Base-by-base conservation (phyloP, 345 rosid species). In the Dipteronia dyeriana region DNA sequence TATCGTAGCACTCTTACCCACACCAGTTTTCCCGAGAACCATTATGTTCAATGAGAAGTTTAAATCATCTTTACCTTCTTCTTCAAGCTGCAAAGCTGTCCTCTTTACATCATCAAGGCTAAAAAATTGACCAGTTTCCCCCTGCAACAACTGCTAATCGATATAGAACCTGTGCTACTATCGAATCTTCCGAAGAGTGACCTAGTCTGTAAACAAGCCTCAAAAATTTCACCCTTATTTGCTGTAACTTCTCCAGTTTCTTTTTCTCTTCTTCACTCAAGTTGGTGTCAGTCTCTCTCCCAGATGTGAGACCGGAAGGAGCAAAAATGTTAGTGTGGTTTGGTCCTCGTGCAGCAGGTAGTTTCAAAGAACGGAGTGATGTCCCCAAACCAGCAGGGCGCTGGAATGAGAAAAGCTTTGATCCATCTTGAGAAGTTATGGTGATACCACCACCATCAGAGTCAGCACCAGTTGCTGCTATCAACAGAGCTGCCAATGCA, bases 331-430 rank as follows among this genome's bases (percentile, higher is more conserved):
- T 90, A 34, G 94, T 70, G 43, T 91, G 90, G 85, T 62, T 84
- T 39, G 92, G 63, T 57, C 45, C 45, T 7, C 90, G 88, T 38
- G 94, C 71, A 20, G 90, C 93, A 72, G 97, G 90, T 82, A 96
- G 90, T 82, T 74, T 95, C 79, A 90, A 70, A 29, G 94, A 83
- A 63, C 89, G 83, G 16, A 95, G 91, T 41, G 98, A 90, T 22
- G 99, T 87, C 72, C 97, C 97, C 87, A 92, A 83, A 77, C 99
- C 98, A 49, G 95, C 98, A 76, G 98, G 98, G 22, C 90, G 87
- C 78, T 96, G 97, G 75, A 93, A 89, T 79, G 99, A 91, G 88
- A 92, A 93, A 77, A 93, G 95, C 86, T 91, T 88, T 0, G 98
- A 88, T 31, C 98, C 98, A 85, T 93, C 99, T 80, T 86, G 91